Percentiles rank a stretch among this genome's conserved stretches.
Conservation (phyloP, 139 green algal species). For the Diplosphaera chodatii region DNA sequence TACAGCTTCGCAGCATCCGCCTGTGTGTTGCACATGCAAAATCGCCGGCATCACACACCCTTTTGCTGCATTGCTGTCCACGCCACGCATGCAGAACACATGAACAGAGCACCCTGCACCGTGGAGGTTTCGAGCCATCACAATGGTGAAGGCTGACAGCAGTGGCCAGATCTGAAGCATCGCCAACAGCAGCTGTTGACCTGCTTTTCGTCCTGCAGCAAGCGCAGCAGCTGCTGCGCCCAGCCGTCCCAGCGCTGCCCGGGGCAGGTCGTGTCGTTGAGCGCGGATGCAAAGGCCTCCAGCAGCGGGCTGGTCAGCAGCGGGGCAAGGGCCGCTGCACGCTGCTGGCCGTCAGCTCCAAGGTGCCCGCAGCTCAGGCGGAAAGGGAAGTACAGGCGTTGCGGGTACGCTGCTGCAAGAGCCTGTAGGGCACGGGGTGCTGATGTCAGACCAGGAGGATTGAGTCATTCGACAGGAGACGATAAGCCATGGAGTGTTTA, state of each 20-base stretch:
- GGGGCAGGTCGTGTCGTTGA: slow-evolving; percentile 37
- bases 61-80: too few relatives aligned
- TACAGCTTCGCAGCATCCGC: slow-evolving; percentile 21
- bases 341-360: neutral
- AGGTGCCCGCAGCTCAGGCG: slow-evolving; percentile 25
- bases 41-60: too few relatives aligned
- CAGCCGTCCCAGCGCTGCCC: slow-evolving; percentile 33
- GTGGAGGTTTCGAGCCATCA: too few relatives aligned
- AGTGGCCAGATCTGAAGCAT: too few relatives aligned
- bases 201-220: neutral
- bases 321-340: slow-evolving; percentile 3
- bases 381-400: slow-evolving; percentile 47
- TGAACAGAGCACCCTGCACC: too few relatives aligned
- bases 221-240: neutral
- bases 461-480: too few relatives aligned
- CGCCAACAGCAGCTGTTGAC: too few relatives aligned
- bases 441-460: too few relatives aligned
- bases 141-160: too few relatives aligned
- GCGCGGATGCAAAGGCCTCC: slow-evolving; percentile 22
- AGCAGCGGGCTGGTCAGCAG: slow-evolving; percentile 19
- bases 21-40: neutral
- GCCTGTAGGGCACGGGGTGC: too few relatives aligned
- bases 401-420: slow-evolving; percentile 28
- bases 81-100: too few relatives aligned
- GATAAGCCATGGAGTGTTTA: too few relatives aligned